These are phyloP conservation scores for Chrysanthemum seticuspe DNA, from an alignment of 129 eudicot species.

Conservation along the genomic window DNA sequence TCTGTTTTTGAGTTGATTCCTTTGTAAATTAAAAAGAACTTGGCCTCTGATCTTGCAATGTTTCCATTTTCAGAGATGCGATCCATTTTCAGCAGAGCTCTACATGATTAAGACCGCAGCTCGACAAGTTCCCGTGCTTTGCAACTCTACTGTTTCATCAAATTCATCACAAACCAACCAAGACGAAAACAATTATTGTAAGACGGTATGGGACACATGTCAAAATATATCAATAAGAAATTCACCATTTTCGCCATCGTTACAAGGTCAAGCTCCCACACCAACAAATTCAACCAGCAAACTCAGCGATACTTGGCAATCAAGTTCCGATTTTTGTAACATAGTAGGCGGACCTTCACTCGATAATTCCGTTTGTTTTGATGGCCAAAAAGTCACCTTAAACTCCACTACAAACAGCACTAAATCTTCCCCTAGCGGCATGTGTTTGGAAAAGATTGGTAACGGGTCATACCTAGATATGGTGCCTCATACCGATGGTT, in stretches of 20 bases:
- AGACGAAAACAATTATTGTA: constrained; percentile 40
- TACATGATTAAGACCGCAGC: constrained; percentile 41
- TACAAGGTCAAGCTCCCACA: constrained; percentile 51
- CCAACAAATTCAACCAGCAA: constrained; percentile 48
- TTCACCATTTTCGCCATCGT: constrained; percentile 68
- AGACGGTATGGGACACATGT: constrained; percentile 72
- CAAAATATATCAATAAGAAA: constrained; percentile 48
- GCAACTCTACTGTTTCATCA: constrained; percentile 57
- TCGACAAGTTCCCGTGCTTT: constrained; percentile 63
- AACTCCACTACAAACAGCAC: constrained; percentile 36
- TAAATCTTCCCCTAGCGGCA: constrained; percentile 49
- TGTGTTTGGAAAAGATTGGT: constrained; percentile 80
- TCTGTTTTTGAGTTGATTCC: too few species aligned
- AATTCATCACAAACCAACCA: constrained; percentile 11
- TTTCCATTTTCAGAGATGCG: constrained; percentile 55
- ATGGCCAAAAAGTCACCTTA: constrained; percentile 47
- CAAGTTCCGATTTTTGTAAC: constrained; percentile 58
- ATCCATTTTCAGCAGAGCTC: constrained; percentile 74
- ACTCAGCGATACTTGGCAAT: constrained; percentile 57
- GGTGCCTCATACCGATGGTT: constrained; percentile 81
- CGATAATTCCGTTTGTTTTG: constrained; percentile 50
- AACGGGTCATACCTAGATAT: constrained; percentile 69
- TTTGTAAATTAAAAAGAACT: too few species aligned
- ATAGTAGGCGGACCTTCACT: constrained; percentile 61
- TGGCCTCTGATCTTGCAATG: neutral